A percentile compares a stretch with the other conserved stretches of the same genome.
These are phyloP conservation scores for Boletales sp. DNA, from an alignment of 768 basidiomycete species.

Conservation along the genomic window DNA sequence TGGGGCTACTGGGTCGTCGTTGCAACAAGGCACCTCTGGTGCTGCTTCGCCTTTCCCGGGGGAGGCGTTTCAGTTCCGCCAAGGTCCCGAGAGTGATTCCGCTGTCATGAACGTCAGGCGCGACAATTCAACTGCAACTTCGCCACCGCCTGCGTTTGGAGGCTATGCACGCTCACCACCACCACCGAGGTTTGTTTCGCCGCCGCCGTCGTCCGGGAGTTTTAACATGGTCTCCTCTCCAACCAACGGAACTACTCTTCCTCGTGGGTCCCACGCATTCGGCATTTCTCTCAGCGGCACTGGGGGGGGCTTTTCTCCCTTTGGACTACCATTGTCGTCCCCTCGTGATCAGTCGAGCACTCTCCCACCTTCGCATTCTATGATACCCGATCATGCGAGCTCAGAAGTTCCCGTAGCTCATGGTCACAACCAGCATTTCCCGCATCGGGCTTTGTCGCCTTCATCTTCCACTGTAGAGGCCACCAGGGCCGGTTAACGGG, in stretches of 20 bases:
- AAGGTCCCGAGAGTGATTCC: slow-evolving; percentile 27
- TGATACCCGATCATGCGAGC: slow-evolving; percentile 35
- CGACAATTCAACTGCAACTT: slow-evolving; percentile 22
- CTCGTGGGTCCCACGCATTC: slow-evolving; percentile 31
- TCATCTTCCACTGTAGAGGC: slow-evolving; percentile 37
- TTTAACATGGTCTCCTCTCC: slow-evolving; percentile 28
- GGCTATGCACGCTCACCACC: slow-evolving; percentile 33
- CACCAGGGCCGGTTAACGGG: slow-evolving; percentile 38
- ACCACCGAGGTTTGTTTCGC: slow-evolving; percentile 33
- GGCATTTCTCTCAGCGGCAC: slow-evolving; percentile 28
- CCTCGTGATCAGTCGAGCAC: slow-evolving; percentile 25
- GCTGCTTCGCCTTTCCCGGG: slow-evolving; percentile 26
- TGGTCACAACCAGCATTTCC: slow-evolving; percentile 37
- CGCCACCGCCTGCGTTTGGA: slow-evolving; percentile 23
- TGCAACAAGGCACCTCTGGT: slow-evolving; percentile 21
- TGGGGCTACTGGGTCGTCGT: slow-evolving; percentile 28
- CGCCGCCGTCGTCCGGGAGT: slow-evolving; percentile 27
- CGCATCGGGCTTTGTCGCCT: slow-evolving; percentile 37
- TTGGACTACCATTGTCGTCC: slow-evolving; percentile 32
- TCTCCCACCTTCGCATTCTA: slow-evolving; percentile 30
- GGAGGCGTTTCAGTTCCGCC: slow-evolving; percentile 29
- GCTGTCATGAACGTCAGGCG: slow-evolving; percentile 17
- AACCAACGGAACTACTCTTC: slow-evolving; percentile 23
- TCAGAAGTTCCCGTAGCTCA: slow-evolving; percentile 28
- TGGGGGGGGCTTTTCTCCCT: slow-evolving; percentile 29